Percentiles rank a stretch among this genome's conserved stretches.
These are phyloP conservation scores for Chaetomiaceae sp. DNA, from an alignment of 2,329 filamentous ascomycete genomes.

Conservation along the genomic window DNA sequence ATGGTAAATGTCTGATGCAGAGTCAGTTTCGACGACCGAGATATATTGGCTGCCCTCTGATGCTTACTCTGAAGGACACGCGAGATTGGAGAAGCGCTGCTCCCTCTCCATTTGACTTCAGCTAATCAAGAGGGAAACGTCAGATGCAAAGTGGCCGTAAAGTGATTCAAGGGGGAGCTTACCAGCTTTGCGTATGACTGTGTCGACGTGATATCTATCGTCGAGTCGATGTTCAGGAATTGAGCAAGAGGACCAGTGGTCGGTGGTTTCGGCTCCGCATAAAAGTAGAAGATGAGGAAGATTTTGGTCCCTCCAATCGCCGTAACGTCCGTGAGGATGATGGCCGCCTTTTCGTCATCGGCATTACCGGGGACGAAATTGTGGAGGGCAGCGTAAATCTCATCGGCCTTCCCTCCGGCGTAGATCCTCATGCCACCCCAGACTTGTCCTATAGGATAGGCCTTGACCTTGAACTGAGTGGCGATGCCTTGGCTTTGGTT, in stretches of 20 bases:
- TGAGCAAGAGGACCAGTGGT: not conserved
- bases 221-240: not conserved
- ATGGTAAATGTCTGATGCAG: not conserved
- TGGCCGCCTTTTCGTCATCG: not conserved
- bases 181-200: not conserved
- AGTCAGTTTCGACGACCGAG: not conserved
- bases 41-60: not conserved
- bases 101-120: not conserved
- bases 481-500: not conserved
- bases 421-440: not conserved
- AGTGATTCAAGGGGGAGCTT: not conserved
- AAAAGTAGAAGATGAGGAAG: not conserved
- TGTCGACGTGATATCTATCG: not conserved
- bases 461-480: not conserved
- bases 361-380: not conserved
- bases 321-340: not conserved
- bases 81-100: not conserved
- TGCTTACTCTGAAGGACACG: not conserved
- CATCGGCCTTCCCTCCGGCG: not conserved
- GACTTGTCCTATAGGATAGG: not conserved
- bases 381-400: not conserved
- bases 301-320: not conserved
- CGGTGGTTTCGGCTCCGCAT: not conserved
- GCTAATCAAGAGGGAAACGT: not conserved
- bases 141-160: not conserved